Conservation (phyloP, 2,329 filamentous ascomycete genomes). For the Biscogniauxia sp. region DNA sequence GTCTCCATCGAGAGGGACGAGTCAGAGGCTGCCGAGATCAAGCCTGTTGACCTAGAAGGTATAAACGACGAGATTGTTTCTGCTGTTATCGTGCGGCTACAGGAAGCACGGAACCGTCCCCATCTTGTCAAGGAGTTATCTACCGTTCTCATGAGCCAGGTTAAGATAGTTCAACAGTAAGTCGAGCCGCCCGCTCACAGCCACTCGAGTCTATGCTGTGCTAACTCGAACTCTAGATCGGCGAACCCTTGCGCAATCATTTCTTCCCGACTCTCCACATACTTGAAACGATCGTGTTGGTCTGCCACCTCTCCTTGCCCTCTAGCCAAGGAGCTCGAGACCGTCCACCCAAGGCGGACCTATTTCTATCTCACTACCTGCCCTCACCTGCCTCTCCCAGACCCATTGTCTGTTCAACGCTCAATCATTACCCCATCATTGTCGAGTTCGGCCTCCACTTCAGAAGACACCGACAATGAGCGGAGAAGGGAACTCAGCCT, state of each 20-base stretch:
- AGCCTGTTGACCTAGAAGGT: constrained; percentile 72
- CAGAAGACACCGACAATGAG: constrained; percentile 71
- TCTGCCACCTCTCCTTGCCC: constrained; percentile 77
- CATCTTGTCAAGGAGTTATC: constrained; percentile 95
- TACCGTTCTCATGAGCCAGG: constrained; percentile 69
- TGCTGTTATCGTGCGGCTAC: constrained; percentile 81
- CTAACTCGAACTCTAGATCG: constrained; percentile 59
- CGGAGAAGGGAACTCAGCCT: constrained; percentile 72
- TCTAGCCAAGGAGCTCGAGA: constrained; percentile 87
- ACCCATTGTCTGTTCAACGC: constrained; percentile 49
- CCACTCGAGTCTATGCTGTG: constrained; percentile 8
- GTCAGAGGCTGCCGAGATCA: constrained; percentile 32
- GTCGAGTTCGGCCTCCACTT: constrained; percentile 65
- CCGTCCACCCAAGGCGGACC: constrained; percentile 87
- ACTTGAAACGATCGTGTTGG: constrained; percentile 84
- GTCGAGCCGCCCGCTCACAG: constrained; percentile 38
- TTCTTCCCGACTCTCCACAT: constrained; percentile 84
- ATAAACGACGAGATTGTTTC: constrained; percentile 97
- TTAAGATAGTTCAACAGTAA: constrained; percentile 89
- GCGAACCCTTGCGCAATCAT: constrained; percentile 95
- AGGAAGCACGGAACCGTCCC: constrained; percentile 86
- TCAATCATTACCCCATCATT: constrained; percentile 80
- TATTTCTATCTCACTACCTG: constrained; percentile 96
- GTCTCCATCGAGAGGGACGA: constrained; percentile 41
- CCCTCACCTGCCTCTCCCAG: constrained; percentile 77